Base-by-base conservation (phyloP, 169 alveolate species). In the Eimeria maxima region DNA sequence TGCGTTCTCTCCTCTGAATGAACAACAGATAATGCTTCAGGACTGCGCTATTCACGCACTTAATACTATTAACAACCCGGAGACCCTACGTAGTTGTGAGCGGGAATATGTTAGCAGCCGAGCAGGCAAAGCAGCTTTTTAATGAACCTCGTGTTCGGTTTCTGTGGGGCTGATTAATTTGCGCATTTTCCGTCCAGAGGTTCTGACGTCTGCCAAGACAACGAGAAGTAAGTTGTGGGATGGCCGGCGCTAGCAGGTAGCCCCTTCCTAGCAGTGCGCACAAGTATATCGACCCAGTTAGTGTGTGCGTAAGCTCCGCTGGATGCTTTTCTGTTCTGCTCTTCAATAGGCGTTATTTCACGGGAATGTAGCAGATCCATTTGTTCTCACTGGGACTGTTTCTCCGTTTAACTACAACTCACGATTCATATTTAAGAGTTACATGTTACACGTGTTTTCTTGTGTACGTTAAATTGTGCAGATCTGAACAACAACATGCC, bases 401-500 rank as follows among this genome's bases (percentile, higher is more conserved):
- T 33, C 38, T 33, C 38, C 38, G 1, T 33, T 33, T 33, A 4
- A 44, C 42, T 44, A 4, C 14, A 50, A 20, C 13, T 20, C 63
- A 44, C 87, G 5, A 10, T 27, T 47, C 65, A 24, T 14, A 8
- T 78, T 24, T 24, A 11, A 45, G n/a, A 29, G 24, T 33, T 11
- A 8, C 10, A 4, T 47, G 67, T 45, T 45, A n/a, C 20, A 47
- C 14, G 67, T n/a, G 6, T 69, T 69, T 11, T 69, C 45, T 69
- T 50, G 0, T 69, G 45, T 69, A 7, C 50, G 13, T 67, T 10
- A 33, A 29, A 33, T 47, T 69, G 8, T 38, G 93, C 63, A 86
- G 93, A 45, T 20, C 42, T 60, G 80, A 50, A 57, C 93, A 86
- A 24, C 81, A 63, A 63, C 93, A 60, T 42, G 80, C 76, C 27